These are phyloP conservation scores for Scheffersomyces coipomensis DNA, from an alignment of 805 yeast genomes.

Conservation along the genomic window DNA sequence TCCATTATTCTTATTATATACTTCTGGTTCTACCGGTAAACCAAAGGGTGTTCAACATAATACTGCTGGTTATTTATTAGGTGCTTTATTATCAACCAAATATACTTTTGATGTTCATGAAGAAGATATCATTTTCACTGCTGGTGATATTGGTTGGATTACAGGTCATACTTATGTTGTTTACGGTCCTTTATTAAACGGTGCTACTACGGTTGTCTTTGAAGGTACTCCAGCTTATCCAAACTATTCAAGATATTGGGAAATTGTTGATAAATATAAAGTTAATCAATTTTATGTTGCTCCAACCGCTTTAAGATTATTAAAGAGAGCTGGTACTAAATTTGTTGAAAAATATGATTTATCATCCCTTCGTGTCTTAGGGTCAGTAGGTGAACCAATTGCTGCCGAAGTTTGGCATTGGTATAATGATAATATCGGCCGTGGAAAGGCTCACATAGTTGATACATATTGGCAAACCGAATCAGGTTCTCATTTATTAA, in stretches of 20 bases:
- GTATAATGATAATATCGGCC: constrained; percentile 92
- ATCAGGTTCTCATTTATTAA: constrained; percentile 91
- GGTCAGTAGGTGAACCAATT: constrained; percentile 98
- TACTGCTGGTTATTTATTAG: constrained; percentile 92
- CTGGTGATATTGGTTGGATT: constrained; percentile 99
- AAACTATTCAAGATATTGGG: constrained; percentile 93
- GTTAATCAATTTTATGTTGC: constrained; percentile 98
- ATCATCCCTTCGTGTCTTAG: constrained; percentile 84
- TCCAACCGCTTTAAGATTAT: constrained; percentile 93
- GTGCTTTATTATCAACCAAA: constrained; percentile 88
- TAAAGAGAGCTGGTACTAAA: constrained; percentile 84
- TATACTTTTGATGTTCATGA: constrained; percentile 92
- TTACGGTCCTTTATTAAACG: constrained; percentile 85
- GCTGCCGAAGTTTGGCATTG: constrained; percentile 98
- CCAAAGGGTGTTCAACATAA: constrained; percentile 98
- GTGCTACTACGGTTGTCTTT: constrained; percentile 89
- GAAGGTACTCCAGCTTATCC: constrained; percentile 99
- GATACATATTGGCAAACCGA: constrained; percentile 99
- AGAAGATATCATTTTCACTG: constrained; percentile 87
- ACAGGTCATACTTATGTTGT: constrained; percentile 97
- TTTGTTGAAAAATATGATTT: constrained; percentile 79
- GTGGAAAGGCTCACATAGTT: constrained; percentile 81
- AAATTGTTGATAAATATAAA: constrained; percentile 85
- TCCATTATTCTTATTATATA: constrained; percentile 91
- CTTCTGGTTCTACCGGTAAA: constrained; percentile 97